These are phyloP conservation scores for Hordeum marinum DNA, from an alignment of 176 grass and related monocot genomes.

Conservation along the genomic window DNA sequence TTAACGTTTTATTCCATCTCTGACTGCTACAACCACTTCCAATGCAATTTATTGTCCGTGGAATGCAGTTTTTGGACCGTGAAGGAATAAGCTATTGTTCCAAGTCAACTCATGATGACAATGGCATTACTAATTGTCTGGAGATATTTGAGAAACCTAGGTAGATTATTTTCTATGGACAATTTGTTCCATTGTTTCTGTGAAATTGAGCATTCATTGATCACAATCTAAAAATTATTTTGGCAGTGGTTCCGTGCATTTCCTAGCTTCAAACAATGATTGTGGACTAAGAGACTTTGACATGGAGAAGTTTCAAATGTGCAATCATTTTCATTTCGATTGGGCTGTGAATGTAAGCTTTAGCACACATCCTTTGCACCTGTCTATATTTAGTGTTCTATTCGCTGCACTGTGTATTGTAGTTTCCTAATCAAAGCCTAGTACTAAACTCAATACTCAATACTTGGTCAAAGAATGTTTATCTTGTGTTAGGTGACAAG, in stretches of 20 bases:
- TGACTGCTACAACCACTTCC: neutral
- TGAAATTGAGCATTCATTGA: neutral
- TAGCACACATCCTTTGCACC: neutral
- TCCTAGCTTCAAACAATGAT: conserved; percentile 77
- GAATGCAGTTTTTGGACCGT: conserved; percentile 68
- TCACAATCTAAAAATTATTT: neutral
- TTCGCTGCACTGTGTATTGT: neutral
- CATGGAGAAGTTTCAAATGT: conserved; percentile 68
- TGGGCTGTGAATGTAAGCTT: conserved; percentile 77
- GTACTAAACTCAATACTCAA: neutral
- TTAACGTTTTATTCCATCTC: neutral
- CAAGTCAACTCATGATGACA: conserved; percentile 56
- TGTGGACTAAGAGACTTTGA: conserved; percentile 70
- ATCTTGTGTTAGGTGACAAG: neutral
- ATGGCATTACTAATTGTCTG: conserved; percentile 74
- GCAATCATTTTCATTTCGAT: conserved; percentile 58
- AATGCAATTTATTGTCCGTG: neutral
- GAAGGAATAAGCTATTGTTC: conserved; percentile 86
- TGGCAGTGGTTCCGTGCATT: conserved; percentile 69
- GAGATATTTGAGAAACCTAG: conserved; percentile 79
- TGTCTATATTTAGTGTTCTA: neutral
- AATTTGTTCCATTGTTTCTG: neutral
- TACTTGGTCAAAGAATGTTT: neutral
- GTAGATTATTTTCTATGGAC: conserved; percentile 28
- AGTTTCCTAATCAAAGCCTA: neutral